Evolutionary conservation across 306 rosid genomes (phyloP).

Genomic region (Malus orientalis): DNA sequence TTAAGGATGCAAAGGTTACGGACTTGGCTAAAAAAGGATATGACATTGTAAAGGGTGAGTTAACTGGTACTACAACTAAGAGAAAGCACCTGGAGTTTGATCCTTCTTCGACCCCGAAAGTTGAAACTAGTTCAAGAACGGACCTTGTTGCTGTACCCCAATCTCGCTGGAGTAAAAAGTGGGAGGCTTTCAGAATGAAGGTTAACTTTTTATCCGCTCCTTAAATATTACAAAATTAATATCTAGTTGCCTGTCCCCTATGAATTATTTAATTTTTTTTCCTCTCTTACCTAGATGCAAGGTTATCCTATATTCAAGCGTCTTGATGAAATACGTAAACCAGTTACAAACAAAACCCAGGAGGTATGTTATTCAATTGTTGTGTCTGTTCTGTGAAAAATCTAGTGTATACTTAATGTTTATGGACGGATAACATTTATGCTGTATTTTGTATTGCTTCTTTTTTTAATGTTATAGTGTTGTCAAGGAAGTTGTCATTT

Average conservation of each 20-base stretch:
- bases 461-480: not conserved
- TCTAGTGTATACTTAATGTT: not conserved
- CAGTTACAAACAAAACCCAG: slow-evolving; percentile 65
- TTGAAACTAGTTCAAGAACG: slow-evolving; percentile 62
- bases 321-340: slow-evolving; percentile 45
- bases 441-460: not conserved
- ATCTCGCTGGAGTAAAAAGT: slow-evolving; percentile 66
- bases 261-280: not conserved
- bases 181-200: slow-evolving; percentile 73
- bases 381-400: not conserved
- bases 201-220: slow-evolving; percentile 22
- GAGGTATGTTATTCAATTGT: slow-evolving; percentile 51
- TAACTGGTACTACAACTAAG: slow-evolving; percentile 49
- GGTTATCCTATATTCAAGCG: slow-evolving; percentile 54
- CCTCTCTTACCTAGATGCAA: slow-evolving; percentile 39
- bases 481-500: not conserved
- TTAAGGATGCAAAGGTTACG: slow-evolving; percentile 60
- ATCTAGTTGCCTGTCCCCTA: slow-evolving; percentile 1
- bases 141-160: slow-evolving; percentile 64
- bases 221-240: not conserved
- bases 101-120: slow-evolving; percentile 36
- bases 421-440: not conserved
- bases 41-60: slow-evolving; percentile 72
- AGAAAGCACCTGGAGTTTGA: slow-evolving; percentile 49
- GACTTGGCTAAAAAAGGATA: slow-evolving; percentile 73